Conservation (phyloP, 352 stramenopile species). For the Globisporangium abappressorium region DNA sequence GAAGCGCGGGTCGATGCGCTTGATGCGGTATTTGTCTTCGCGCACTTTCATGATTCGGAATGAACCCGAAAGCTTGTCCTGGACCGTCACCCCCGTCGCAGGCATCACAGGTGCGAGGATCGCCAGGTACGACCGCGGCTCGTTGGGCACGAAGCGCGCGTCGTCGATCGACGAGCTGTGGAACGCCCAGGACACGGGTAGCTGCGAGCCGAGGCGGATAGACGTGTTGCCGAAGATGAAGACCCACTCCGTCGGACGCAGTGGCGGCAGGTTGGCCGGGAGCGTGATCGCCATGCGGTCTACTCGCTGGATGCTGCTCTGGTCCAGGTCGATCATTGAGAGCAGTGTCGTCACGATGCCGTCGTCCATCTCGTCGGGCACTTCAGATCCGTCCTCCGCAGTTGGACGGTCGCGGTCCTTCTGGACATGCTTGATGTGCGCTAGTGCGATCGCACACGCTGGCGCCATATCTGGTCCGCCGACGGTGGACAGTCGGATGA, state of each 20-base stretch:
- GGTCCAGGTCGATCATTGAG: slow-evolving; percentile 78
- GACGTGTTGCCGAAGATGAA: slow-evolving; percentile 45
- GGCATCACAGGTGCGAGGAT: slow-evolving; percentile 43
- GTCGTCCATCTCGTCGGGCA: slow-evolving; percentile 62
- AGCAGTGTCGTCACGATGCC: slow-evolving; percentile 68
- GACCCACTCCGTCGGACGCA: slow-evolving; percentile 47
- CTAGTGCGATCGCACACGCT: slow-evolving; percentile 62
- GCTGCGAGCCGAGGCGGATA: slow-evolving; percentile 36
- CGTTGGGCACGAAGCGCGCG: slow-evolving; percentile 57
- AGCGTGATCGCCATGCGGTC: slow-evolving; percentile 60
- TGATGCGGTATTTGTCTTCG: slow-evolving; percentile 59
- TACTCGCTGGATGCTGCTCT: slow-evolving; percentile 57
- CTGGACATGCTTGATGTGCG: slow-evolving; percentile 74
- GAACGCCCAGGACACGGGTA: slow-evolving; percentile 69
- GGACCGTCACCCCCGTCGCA: slow-evolving; percentile 41
- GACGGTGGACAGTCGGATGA: slow-evolving; percentile 55
- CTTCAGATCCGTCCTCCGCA: slow-evolving; percentile 21
- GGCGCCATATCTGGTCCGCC: slow-evolving; percentile 59
- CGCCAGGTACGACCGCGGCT: slow-evolving; percentile 55
- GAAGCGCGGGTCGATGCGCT: slow-evolving; percentile 52
- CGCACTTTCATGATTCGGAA: slow-evolving; percentile 69
- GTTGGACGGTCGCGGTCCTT: slow-evolving; percentile 41
- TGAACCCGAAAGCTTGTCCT: slow-evolving; percentile 69
- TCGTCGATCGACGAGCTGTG: slow-evolving; percentile 72
- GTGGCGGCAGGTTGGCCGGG: slow-evolving; percentile 38